Evolutionary conservation across 164 flowering plant species (phyloP).

Genomic region (Amborella trichopoda): DNA sequence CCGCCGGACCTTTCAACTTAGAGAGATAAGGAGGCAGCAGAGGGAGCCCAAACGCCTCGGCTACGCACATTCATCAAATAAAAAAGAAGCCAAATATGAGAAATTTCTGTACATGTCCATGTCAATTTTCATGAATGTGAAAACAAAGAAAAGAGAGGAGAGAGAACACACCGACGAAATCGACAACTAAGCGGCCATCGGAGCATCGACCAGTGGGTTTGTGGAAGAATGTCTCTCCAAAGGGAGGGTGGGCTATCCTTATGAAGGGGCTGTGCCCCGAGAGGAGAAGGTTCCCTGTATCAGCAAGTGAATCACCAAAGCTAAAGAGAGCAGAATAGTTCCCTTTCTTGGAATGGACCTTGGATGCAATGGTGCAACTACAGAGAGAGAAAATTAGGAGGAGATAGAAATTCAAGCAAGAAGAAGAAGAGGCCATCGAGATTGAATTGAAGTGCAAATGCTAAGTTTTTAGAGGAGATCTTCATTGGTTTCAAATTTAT

Average conservation of each 20-base stretch:
- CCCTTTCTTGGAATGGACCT: too few relatives aligned
- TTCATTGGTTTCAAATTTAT: too few relatives aligned
- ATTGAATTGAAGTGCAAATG: too few relatives aligned
- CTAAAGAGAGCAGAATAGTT: slow-evolving; percentile 33
- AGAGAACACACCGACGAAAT: slow-evolving; percentile 36
- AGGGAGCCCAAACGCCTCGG: slow-evolving; percentile 21
- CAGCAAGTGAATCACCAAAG: slow-evolving; percentile 50
- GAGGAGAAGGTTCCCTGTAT: slow-evolving; percentile 40
- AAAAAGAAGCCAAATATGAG: too few relatives aligned
- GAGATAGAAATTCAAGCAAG: too few relatives aligned
- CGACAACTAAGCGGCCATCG: slow-evolving; percentile 43
- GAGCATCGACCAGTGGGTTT: slow-evolving; percentile 47
- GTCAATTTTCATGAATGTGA: too few relatives aligned
- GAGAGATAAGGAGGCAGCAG: slow-evolving; percentile 28
- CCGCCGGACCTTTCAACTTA: neutral
- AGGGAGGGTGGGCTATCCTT: slow-evolving; percentile 26
- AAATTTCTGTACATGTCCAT: too few relatives aligned
- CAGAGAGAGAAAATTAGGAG: too few relatives aligned
- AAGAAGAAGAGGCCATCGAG: too few relatives aligned
- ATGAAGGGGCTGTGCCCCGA: slow-evolving; percentile 21
- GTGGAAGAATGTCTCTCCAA: slow-evolving; percentile 37
- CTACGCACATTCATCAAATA: too few relatives aligned
- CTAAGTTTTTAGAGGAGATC: too few relatives aligned
- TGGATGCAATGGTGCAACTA: too few relatives aligned
- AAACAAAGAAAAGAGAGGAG: neutral